Evolutionary conservation across 164 flowering plant genomes (phyloP).

Genomic region (Akebia trifoliata): DNA sequence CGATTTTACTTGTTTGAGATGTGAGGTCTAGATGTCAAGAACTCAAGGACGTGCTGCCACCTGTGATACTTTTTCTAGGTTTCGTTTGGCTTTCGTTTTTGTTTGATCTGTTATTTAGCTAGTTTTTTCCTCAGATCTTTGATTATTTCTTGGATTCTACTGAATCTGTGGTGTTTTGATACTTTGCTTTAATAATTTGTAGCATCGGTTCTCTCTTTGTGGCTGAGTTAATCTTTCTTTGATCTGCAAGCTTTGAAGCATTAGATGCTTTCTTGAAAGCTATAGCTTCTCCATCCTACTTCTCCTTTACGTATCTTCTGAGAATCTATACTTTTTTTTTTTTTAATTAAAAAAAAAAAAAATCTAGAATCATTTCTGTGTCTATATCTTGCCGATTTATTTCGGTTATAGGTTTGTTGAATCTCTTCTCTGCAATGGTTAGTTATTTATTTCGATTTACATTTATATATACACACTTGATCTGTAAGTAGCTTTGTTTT

Average conservation of each 20-base stretch:
- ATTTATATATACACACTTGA: too few species aligned
- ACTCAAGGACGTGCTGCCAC: too few species aligned
- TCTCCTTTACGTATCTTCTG: neutral
- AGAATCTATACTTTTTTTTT: too few species aligned
- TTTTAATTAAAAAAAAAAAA: too few species aligned
- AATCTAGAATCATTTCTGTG: too few species aligned
- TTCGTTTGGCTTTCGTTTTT: too few species aligned
- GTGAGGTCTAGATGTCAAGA: too few species aligned
- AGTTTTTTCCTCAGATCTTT: neutral
- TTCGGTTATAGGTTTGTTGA: neutral
- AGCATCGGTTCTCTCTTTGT: conserved; percentile 14
- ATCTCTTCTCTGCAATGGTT: neutral
- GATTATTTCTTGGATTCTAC: neutral
- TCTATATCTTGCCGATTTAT: too few species aligned
- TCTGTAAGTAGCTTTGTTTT: neutral
- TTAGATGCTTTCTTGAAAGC: conserved; percentile 11
- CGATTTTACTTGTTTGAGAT: too few species aligned
- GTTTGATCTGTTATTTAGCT: neutral
- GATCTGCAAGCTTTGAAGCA: conserved; percentile 12
- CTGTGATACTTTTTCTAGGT: too few species aligned
- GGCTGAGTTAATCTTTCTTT: neutral
- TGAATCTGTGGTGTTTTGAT: neutral
- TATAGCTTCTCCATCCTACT: neutral
- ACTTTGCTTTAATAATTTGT: too few species aligned
- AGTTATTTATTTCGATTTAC: neutral